Conservation (phyloP, 2,329 filamentous ascomycete genomes). For the Curvularia spicifera region DNA sequence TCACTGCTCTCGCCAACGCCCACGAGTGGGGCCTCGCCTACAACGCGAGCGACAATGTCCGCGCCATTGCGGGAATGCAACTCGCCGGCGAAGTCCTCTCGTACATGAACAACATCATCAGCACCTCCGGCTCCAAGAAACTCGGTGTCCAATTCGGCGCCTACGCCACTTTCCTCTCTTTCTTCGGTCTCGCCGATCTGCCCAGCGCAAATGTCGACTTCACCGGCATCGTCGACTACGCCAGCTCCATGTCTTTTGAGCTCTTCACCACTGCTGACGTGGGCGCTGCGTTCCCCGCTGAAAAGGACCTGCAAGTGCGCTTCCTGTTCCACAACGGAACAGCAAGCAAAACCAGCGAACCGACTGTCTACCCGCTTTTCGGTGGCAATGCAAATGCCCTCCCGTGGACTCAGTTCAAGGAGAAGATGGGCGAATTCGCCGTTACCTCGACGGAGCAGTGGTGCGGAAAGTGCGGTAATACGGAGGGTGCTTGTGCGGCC, state of each 20-base stretch:
- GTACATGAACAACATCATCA: slow-evolving; percentile 55
- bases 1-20: slow-evolving; percentile 75
- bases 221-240: slow-evolving; percentile 81
- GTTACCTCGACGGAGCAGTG: slow-evolving; percentile 70
- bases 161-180: slow-evolving; percentile 66
- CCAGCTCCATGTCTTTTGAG: slow-evolving; percentile 81
- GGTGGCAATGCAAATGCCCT: slow-evolving; percentile 64
- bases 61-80: slow-evolving; percentile 57
- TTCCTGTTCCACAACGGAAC: slow-evolving; percentile 70
- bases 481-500: slow-evolving; percentile 68
- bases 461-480: slow-evolving; percentile 79
- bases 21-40: slow-evolving; percentile 86
- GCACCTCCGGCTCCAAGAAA: slow-evolving; percentile 47
- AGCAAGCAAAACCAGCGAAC: slow-evolving; percentile 53
- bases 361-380: slow-evolving; percentile 65
- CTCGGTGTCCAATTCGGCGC: slow-evolving; percentile 65
- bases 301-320: slow-evolving; percentile 62
- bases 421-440: slow-evolving; percentile 69
- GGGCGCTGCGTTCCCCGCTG: slow-evolving; percentile 50
- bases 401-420: slow-evolving; percentile 72
- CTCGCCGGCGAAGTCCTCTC: slow-evolving; percentile 55
- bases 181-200: slow-evolving; percentile 66
- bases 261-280: slow-evolving; percentile 59
- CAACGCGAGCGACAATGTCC: slow-evolving; percentile 64
- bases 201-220: slow-evolving; percentile 65